phyloP scores from a whole-genome alignment of 2,329 filamentous ascomycete species.

The Xylaria arbuscula region DNA sequence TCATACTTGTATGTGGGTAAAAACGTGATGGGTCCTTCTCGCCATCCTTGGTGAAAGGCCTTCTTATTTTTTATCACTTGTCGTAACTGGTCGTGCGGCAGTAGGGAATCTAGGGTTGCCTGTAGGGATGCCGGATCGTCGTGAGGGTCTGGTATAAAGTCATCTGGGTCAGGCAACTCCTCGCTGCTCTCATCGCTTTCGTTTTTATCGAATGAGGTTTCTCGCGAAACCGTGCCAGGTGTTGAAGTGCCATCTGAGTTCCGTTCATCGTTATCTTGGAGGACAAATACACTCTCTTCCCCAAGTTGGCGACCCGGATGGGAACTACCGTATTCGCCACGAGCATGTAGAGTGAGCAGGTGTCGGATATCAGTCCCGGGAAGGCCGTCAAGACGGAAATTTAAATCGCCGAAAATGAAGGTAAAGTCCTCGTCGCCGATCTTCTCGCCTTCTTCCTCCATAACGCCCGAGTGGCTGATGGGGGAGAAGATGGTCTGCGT shows the following conservation, averaged over 20 bases:
- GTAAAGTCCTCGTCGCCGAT: slow-evolving; percentile 93
- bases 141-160: slow-evolving; percentile 73
- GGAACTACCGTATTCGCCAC: slow-evolving; percentile 76
- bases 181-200: slow-evolving; percentile 51
- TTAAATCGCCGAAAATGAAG: slow-evolving; percentile 97
- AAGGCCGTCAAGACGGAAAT: slow-evolving; percentile 89
- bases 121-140: slow-evolving; percentile 88
- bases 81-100: slow-evolving; percentile 89
- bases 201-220: slow-evolving; percentile 47
- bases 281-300: slow-evolving; percentile 64
- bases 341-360: slow-evolving; percentile 83
- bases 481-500: slow-evolving; percentile 82
- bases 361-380: slow-evolving; percentile 91
- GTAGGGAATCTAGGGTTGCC: slow-evolving; percentile 84
- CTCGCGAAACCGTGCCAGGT: slow-evolving; percentile 49
- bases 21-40: slow-evolving; percentile 87
- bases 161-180: slow-evolving; percentile 70
- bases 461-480: slow-evolving; percentile 72
- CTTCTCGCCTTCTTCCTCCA: slow-evolving; percentile 72
- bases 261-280: slow-evolving; percentile 62
- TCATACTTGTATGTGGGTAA: slow-evolving; percentile 98
- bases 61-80: slow-evolving; percentile 79
- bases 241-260: slow-evolving; percentile 51
- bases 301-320: slow-evolving; percentile 54
- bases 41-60: slow-evolving; percentile 91